Evolutionary conservation across 495 filamentous ascomycete species (phyloP).

Genomic region (Tuber microsphaerosporum): DNA sequence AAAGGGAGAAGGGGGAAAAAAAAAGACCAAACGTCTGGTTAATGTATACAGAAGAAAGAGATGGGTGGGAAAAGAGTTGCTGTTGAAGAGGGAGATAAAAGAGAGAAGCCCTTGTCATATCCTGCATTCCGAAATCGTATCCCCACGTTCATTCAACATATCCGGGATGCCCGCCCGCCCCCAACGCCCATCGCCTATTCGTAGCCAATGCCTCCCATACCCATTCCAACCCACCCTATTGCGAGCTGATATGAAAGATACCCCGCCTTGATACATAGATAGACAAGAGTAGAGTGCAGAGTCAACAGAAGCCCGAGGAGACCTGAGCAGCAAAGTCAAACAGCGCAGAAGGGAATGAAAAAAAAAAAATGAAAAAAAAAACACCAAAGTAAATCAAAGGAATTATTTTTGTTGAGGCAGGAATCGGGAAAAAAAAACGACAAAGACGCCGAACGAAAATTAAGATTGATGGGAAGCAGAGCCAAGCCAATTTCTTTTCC

Average conservation of each 20-base stretch:
- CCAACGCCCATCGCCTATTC: neutral
- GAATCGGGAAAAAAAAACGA: neutral
- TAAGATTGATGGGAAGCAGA: neutral
- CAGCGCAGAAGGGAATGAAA: neutral
- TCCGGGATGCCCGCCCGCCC: neutral
- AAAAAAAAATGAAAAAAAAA: neutral
- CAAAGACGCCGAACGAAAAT: neutral
- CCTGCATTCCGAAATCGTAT: neutral
- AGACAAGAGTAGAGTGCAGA: neutral
- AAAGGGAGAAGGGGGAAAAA: neutral
- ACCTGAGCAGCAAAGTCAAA: neutral
- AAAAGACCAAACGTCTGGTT: neutral
- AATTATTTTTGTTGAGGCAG: conserved; percentile 23
- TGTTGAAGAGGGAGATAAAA: conserved; percentile 24
- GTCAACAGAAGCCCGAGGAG: neutral
- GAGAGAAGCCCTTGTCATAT: conserved; percentile 9
- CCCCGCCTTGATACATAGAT: neutral
- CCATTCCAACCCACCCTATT: neutral
- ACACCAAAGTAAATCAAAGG: conserved; percentile 15
- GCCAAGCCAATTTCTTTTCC: neutral
- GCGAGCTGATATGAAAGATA: neutral
- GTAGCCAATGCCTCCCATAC: neutral
- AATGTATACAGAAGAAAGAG: conserved; percentile 1
- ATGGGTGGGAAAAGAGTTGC: conserved; percentile 6
- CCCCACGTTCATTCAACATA: neutral